Conservation (phyloP, 192 early-diverging fungal species). For the Podila clonocystis region DNA sequence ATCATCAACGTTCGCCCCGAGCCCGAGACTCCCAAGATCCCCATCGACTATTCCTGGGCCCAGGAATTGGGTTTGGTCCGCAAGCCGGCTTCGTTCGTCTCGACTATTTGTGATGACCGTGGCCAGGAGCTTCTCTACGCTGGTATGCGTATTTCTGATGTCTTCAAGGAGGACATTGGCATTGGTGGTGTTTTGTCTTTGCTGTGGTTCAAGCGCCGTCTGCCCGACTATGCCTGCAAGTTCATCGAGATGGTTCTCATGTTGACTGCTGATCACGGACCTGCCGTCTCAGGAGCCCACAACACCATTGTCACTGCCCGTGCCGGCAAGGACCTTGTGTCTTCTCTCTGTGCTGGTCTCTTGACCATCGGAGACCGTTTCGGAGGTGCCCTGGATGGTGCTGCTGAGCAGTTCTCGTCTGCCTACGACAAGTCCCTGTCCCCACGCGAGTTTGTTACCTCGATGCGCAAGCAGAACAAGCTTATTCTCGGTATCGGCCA, state of each 20-base stretch:
- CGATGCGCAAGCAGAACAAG: conserved; percentile 96
- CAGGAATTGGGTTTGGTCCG: conserved; percentile 98
- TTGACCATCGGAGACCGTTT: conserved; percentile 98
- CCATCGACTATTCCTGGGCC: conserved; percentile 99
- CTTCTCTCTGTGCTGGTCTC: conserved; percentile 93
- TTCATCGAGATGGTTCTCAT: conserved; percentile 99
- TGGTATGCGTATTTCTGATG: conserved; percentile 97
- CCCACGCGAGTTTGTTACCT: conserved; percentile 94
- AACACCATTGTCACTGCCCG: conserved; percentile 94
- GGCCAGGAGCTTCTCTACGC: conserved; percentile 99
- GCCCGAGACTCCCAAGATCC: conserved; percentile 97
- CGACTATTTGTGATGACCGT: conserved; percentile 99
- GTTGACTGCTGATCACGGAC: conserved; percentile 99
- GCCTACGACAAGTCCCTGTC: conserved; percentile 95
- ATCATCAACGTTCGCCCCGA: conserved; percentile 79
- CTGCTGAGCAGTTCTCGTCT: conserved; percentile 88
- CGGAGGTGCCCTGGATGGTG: conserved; percentile 97
- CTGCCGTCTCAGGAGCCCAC: conserved; percentile 92
- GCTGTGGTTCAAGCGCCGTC: conserved; percentile 98
- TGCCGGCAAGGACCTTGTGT: conserved; percentile 97
- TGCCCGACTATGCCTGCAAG: conserved; percentile 94
- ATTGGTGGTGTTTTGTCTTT: conserved; percentile 97
- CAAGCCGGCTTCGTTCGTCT: conserved; percentile 98
- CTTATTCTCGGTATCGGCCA: conserved; percentile 98
- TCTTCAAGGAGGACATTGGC: conserved; percentile 99